A percentile compares a stretch with the other conserved stretches of the same genome.
Conservation (phyloP, 2,329 filamentous ascomycete genomes). For the Aspergillus hiratsukae region DNA sequence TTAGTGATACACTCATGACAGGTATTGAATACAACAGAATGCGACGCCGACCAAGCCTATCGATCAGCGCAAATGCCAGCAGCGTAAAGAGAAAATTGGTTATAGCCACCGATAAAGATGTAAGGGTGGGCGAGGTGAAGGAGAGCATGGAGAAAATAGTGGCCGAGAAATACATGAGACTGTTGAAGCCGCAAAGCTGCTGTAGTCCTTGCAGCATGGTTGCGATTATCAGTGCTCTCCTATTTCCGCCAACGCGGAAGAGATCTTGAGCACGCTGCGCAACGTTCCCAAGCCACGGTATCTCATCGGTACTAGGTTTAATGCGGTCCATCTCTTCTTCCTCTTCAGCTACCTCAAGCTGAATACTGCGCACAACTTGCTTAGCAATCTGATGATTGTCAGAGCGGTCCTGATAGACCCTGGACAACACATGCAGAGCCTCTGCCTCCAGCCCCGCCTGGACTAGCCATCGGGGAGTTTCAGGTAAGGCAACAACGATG, state of each 20-base stretch:
- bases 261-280: conserved; percentile 27
- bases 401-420: conserved; percentile 54
- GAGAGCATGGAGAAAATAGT: conserved; percentile 75
- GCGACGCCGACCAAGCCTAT: conserved; percentile 70
- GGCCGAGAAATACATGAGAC: conserved; percentile 86
- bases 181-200: conserved; percentile 87
- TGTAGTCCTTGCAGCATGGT: conserved; percentile 83
- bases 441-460: conserved; percentile 58
- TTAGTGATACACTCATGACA: conserved; percentile 71
- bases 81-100: conserved; percentile 80
- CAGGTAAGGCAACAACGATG: conserved; percentile 70
- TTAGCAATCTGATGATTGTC: conserved; percentile 50
- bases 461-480: conserved; percentile 85
- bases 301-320: conserved; percentile 11
- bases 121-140: conserved; percentile 73
- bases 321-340: conserved; percentile 40
- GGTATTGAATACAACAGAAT: conserved; percentile 81
- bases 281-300: conserved; percentile 24
- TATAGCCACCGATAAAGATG: conserved; percentile 71
- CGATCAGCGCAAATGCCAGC: conserved; percentile 71
- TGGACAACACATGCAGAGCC: conserved; percentile 62
- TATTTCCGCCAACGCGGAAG: conserved; percentile 45
- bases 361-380: conserved; percentile 63
- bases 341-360: conserved; percentile 70
- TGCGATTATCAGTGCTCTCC: conserved; percentile 73